Evolutionary conservation across 2,329 filamentous ascomycete genomes (phyloP).

Genomic region (Cercospora brassicicola): DNA sequence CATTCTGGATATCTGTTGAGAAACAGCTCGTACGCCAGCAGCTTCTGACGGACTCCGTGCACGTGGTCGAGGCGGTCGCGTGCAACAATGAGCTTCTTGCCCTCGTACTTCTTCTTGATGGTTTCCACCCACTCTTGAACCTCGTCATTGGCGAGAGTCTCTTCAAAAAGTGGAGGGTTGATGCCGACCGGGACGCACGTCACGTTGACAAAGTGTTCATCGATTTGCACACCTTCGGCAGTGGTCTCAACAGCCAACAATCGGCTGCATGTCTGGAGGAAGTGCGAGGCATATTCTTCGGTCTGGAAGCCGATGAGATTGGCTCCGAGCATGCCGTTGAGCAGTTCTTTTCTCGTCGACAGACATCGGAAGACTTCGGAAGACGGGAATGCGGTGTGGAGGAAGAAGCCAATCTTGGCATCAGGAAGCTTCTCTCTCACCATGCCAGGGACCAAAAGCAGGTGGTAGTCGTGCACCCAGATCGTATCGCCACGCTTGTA

Average conservation of each 20-base stretch:
- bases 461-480: conserved; percentile 95
- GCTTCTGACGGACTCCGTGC: conserved; percentile 87
- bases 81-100: conserved; percentile 86
- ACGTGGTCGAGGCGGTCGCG: conserved; percentile 93
- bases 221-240: conserved; percentile 81
- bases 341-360: conserved; percentile 78
- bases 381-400: conserved; percentile 92
- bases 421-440: conserved; percentile 86
- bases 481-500: conserved; percentile 93
- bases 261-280: conserved; percentile 91
- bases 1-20: conserved; percentile 90
- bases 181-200: conserved; percentile 85
- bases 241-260: conserved; percentile 88
- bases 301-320: conserved; percentile 94
- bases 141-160: conserved; percentile 61
- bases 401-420: conserved; percentile 92
- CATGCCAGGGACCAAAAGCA: conserved; percentile 85
- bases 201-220: conserved; percentile 91
- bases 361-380: conserved; percentile 94
- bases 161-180: conserved; percentile 69
- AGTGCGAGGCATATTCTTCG: conserved; percentile 88
- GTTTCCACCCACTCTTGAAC: conserved; percentile 77
- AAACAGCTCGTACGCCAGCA: conserved; percentile 88
- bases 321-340: conserved; percentile 89
- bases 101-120: conserved; percentile 79